A percentile compares a stretch with the other conserved stretches of the same genome.
phyloP scores from a whole-genome alignment of 2,329 filamentous ascomycete genomes.

The Trichoderma oligosporum region DNA sequence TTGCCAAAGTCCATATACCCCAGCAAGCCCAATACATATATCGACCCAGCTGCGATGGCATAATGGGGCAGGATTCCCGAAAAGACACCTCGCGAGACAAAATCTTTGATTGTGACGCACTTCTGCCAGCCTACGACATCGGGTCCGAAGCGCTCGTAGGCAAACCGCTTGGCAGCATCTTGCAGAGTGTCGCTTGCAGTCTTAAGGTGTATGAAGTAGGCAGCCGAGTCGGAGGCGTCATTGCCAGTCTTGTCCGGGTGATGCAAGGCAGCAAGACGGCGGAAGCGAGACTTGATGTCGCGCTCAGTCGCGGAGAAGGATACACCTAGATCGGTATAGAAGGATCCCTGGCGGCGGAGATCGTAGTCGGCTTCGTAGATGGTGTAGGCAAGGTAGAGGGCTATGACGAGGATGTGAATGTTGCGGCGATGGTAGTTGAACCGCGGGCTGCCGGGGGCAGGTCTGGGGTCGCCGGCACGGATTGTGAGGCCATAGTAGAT shows the following conservation, averaged over 20 bases:
- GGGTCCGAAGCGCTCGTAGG: conserved; percentile 85
- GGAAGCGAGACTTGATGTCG: conserved; percentile 79
- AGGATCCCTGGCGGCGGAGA: conserved; percentile 66
- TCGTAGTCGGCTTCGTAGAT: conserved; percentile 88
- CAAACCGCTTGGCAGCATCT: conserved; percentile 74
- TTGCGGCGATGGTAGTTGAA: conserved; percentile 71
- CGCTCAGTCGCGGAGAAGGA: conserved; percentile 65
- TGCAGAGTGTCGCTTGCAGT: conserved; percentile 75
- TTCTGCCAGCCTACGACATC: conserved; percentile 63
- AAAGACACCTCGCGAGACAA: conserved; percentile 61
- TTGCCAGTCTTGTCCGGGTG: conserved; percentile 79
- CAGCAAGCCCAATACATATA: conserved; percentile 59
- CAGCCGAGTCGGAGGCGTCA: conserved; percentile 31
- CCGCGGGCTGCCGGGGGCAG: conserved; percentile 63
- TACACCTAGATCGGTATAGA: conserved; percentile 74
- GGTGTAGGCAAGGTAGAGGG: conserved; percentile 82
- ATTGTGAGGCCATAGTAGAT: conserved; percentile 86
- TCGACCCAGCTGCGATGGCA: conserved; percentile 49
- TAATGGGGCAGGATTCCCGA: conserved; percentile 60
- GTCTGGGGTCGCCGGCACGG: conserved; percentile 81
- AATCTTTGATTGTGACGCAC: conserved; percentile 69
- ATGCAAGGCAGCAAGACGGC: conserved; percentile 64
- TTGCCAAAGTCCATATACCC: conserved; percentile 66
- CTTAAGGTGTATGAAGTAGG: conserved; percentile 76
- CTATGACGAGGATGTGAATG: conserved; percentile 79